Conservation (phyloP, 331 rosid species). For the Phaseolus coccineus region DNA sequence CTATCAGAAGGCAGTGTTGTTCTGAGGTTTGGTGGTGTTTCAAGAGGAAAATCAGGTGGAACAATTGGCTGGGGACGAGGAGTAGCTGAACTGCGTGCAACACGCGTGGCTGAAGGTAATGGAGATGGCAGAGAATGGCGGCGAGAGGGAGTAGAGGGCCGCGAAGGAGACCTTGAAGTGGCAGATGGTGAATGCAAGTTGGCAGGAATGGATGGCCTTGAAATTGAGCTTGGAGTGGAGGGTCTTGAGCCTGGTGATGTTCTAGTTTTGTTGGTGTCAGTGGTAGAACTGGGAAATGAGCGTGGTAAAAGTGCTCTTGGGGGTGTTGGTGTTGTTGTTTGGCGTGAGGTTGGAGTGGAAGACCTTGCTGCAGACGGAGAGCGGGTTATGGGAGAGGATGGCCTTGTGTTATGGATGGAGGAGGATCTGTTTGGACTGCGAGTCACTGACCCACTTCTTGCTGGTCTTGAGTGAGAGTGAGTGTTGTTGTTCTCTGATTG, state of each 20-base stretch:
- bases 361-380: slow-evolving; percentile 62
- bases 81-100: slow-evolving; percentile 49
- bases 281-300: slow-evolving; percentile 45
- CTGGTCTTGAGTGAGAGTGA: slow-evolving; percentile 63
- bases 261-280: slow-evolving; percentile 58
- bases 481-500: slow-evolving; percentile 57
- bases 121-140: slow-evolving; percentile 56
- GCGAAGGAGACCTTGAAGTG: slow-evolving; percentile 55
- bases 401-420: slow-evolving; percentile 69
- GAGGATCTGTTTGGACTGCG: slow-evolving; percentile 71
- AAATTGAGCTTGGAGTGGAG: slow-evolving; percentile 49
- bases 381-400: slow-evolving; percentile 70
- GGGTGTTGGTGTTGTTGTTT: slow-evolving; percentile 67
- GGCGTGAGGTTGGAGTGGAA: slow-evolving; percentile 74
- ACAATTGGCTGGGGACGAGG: slow-evolving; percentile 65
- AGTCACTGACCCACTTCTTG: slow-evolving; percentile 48
- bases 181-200: slow-evolving; percentile 63
- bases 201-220: slow-evolving; percentile 67
- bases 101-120: slow-evolving; percentile 54
- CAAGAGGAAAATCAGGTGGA: slow-evolving; percentile 75
- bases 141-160: slow-evolving; percentile 77
- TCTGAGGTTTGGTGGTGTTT: slow-evolving; percentile 88
- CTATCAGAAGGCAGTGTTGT: slow-evolving; percentile 81
- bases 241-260: slow-evolving; percentile 65
- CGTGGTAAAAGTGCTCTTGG: slow-evolving; percentile 53